These are phyloP conservation scores for Graphilbum ipis-grandicollis DNA, from an alignment of 2,329 filamentous ascomycete genomes.

Conservation along the genomic window DNA sequence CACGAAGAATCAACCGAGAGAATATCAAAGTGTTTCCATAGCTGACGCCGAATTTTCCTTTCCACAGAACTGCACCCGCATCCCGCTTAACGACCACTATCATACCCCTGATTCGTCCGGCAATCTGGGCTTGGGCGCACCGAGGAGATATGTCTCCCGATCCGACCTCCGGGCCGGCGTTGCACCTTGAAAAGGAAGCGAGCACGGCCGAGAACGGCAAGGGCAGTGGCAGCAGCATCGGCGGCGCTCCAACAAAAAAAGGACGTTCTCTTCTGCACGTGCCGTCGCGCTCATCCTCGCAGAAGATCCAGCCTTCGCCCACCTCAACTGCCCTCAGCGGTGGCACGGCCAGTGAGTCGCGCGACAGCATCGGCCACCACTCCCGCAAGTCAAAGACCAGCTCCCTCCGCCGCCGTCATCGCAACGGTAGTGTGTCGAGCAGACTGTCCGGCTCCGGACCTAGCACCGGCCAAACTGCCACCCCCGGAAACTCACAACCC, in stretches of 20 bases:
- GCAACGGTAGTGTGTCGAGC: slow-evolving; percentile 52
- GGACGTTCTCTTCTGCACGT: slow-evolving; percentile 36
- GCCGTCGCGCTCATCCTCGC: slow-evolving; percentile 45
- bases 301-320: slow-evolving; percentile 40
- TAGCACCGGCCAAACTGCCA: slow-evolving; percentile 33
- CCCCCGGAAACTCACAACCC: slow-evolving; percentile 30
- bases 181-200: too few species aligned
- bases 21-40: background rate
- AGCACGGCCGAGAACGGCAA: slow-evolving; percentile 23
- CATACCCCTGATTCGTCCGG: background rate
- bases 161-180: slow-evolving; percentile 17
- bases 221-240: slow-evolving; percentile 9
- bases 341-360: slow-evolving; percentile 37
- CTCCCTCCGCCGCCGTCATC: slow-evolving; percentile 34
- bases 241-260: slow-evolving; percentile 20
- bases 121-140: slow-evolving; percentile 1
- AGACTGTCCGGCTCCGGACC: slow-evolving; percentile 38
- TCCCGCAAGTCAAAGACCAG: slow-evolving; percentile 51
- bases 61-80: background rate
- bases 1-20: background rate
- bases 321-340: slow-evolving; percentile 43
- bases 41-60: background rate
- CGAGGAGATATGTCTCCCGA: slow-evolving; percentile 14
- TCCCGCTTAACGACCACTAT: background rate
- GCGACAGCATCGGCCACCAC: slow-evolving; percentile 43